These are phyloP conservation scores for Hagleromyces aurorensis DNA, from an alignment of 805 yeast genomes.

Conservation along the genomic window DNA sequence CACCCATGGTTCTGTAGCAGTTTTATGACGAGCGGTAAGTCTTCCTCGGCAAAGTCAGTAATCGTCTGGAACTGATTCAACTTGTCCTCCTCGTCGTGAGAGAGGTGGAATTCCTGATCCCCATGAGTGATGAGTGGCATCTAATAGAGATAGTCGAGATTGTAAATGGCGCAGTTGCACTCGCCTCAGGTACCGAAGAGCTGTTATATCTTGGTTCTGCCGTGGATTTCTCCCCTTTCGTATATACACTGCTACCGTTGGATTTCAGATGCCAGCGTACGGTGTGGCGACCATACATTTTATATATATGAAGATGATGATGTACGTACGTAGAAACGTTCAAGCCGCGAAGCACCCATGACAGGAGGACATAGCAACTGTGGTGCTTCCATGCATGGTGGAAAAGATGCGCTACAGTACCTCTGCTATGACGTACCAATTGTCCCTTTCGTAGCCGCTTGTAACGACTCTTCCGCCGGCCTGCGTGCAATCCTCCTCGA, in stretches of 20 bases:
- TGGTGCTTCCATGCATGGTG: no score
- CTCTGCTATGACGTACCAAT: conserved; percentile 76
- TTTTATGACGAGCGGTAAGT: conserved; percentile 38
- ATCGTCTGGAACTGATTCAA: conserved; percentile 44
- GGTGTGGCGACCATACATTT: no score
- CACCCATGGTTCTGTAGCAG: conserved; percentile 46
- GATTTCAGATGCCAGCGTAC: no score
- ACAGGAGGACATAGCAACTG: no score
- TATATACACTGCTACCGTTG: no score
- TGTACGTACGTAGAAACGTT: no score
- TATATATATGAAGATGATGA: no score
- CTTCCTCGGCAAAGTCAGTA: conserved; percentile 41
- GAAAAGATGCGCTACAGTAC: no score
- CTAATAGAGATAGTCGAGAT: neutral
- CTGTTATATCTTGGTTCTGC: neutral
- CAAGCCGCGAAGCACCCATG: no score
- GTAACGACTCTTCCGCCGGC: conserved; percentile 69
- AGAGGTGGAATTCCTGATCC: conserved; percentile 26
- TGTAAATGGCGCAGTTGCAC: neutral
- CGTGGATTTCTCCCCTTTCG: neutral
- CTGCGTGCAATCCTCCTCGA: conserved; percentile 53
- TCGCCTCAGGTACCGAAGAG: neutral
- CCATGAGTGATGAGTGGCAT: conserved; percentile 24
- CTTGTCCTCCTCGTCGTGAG: conserved; percentile 37
- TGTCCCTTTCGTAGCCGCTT: conserved; percentile 85